Evolutionary conservation across 164 flowering plant genomes (phyloP).

Genomic region (Aristolochia contorta): DNA sequence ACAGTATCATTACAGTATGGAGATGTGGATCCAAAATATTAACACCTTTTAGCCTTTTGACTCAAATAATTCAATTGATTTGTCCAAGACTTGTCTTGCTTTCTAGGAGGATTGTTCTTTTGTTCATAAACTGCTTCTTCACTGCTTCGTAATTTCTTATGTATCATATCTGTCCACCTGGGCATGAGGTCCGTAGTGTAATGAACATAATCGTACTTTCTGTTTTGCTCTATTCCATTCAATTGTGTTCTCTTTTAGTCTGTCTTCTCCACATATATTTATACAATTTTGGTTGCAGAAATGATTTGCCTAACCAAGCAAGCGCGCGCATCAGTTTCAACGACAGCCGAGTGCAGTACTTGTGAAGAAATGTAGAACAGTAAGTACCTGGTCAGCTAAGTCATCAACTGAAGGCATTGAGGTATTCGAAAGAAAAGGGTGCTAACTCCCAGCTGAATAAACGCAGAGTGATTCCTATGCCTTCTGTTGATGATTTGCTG

Average conservation of each 20-base stretch:
- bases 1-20: too few species aligned
- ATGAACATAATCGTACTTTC: constrained; percentile 7
- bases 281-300: too few species aligned
- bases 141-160: constrained; percentile 78
- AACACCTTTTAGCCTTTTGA: too few species aligned
- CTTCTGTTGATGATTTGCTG: constrained; percentile 56
- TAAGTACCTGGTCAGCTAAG: too few species aligned
- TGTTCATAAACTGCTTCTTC: constrained; percentile 80
- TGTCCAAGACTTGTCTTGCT: constrained; percentile 78
- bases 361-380: too few species aligned
- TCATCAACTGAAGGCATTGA: too few species aligned
- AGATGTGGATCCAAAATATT: too few species aligned
- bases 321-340: too few species aligned
- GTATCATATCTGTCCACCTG: constrained; percentile 87
- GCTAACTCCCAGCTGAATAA: too few species aligned
- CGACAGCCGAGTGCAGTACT: too few species aligned
- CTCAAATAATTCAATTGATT: constrained; percentile 1
- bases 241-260: background rate
- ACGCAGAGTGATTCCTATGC: constrained; percentile 26
- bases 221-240: background rate
- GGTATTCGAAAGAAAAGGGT: too few species aligned
- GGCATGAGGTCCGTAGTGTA: constrained; percentile 65
- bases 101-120: constrained; percentile 82
- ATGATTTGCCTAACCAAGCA: too few species aligned
- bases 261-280: background rate